phyloP scores from a whole-genome alignment of 2,329 filamentous ascomycete species.

The Cylindrodendrum hubeiense region DNA sequence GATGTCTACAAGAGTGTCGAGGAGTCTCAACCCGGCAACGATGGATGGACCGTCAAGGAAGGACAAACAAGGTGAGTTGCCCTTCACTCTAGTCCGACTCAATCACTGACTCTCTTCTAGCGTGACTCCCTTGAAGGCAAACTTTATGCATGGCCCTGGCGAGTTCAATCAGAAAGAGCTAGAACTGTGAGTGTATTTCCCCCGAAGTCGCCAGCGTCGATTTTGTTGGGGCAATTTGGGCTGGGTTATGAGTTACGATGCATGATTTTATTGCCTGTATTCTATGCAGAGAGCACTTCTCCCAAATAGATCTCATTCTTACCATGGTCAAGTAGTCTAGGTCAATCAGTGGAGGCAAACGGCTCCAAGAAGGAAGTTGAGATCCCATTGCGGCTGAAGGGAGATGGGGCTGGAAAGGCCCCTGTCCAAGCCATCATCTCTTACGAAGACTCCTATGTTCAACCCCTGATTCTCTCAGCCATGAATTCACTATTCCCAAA shows the following conservation, averaged over 20 bases:
- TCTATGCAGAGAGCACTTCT: conserved; percentile 40
- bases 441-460: conserved; percentile 91
- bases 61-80: conserved; percentile 81
- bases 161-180: conserved; percentile 78
- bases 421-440: conserved; percentile 76
- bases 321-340: conserved; percentile 47
- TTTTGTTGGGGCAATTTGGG: conserved; percentile 16
- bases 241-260: conserved; percentile 34
- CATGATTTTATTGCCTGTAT: conserved; percentile 45
- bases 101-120: conserved; percentile 57
- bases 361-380: conserved; percentile 32
- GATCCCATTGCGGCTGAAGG: conserved; percentile 36
- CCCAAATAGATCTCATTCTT: conserved; percentile 53
- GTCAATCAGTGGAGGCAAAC: conserved; percentile 22
- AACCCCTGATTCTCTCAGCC: conserved; percentile 84
- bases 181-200: conserved; percentile 78
- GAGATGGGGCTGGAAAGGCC: conserved; percentile 24
- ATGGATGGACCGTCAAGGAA: conserved; percentile 93
- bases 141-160: conserved; percentile 83
- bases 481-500: conserved; percentile 72
- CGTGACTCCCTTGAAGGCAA: conserved; percentile 90
- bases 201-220: conserved; percentile 37
- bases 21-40: conserved; percentile 81
- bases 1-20: conserved; percentile 93
- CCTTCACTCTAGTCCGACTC: neutral